Evolutionary conservation across 2,329 filamentous ascomycete species (phyloP), one percentile per base, ranked within the genome.

Genomic region (Penicillium sp.): DNA sequence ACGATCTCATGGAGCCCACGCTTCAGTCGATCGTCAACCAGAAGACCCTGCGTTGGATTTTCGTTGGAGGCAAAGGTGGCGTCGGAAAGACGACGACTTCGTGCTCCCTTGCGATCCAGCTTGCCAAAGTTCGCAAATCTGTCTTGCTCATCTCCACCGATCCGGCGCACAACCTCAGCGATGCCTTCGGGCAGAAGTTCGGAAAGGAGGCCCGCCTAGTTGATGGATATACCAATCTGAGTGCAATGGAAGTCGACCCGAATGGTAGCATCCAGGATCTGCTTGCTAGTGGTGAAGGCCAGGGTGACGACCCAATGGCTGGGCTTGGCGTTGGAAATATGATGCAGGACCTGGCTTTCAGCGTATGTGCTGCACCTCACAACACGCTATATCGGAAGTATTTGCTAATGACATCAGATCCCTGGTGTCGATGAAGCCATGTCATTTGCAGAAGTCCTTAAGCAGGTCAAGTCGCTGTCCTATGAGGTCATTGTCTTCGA

Each of bases 401-500:
- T 29, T 62, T 29, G 38, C 53, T 66, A 48, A 69, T 57, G 17
- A 41, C n/a, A n/a, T 13, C 70, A 96, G 92, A 99, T 99, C 66
- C 95, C 95, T 19, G 95, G 95, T 81, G 96, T 99, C 66, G 95
- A 99, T 77, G 95, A 99, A 81, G 95, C 95, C 78, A 99, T 99
- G 95, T 97, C 93, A 61, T 99, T 99, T 76, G 95, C 95, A 77
- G 95, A 99, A 83, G 95, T 99, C 67, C 86, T 99, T 73, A 99
- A 99, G 81, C 95, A 99, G 81, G 95, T 99, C 82, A 98, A 98
- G 82, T 96, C 92, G 46, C 91, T 98, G 76, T 96, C 93, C 54
- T 99, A 99, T 86, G 95, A 98, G 79, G 92, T 94, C 73, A 98
- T 99, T 82, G 92, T 99, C 79, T 99, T 99, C 86, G 95, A 99